Evolutionary conservation across 1,284 basidiomycete species (phyloP).

Genomic region (Sporisorium exsertum): DNA sequence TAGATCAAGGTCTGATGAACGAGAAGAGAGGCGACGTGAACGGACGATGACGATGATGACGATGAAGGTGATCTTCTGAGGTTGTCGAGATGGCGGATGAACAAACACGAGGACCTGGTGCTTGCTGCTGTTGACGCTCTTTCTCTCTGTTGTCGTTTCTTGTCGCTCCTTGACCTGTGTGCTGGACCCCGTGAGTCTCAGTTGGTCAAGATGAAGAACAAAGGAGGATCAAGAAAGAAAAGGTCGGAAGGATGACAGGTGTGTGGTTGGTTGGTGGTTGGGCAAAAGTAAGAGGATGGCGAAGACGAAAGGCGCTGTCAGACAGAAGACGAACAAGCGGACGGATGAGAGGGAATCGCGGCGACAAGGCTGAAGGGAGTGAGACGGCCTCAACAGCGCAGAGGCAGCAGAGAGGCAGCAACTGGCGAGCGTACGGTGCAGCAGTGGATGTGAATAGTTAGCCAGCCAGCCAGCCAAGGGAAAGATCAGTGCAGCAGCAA

Average conservation of each 20-base stretch:
- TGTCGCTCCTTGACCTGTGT: constrained; percentile 10
- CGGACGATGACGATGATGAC: not conserved
- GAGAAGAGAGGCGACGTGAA: not conserved
- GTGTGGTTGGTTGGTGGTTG: constrained; percentile 5
- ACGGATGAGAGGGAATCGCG: constrained; percentile 11
- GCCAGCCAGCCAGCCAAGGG: not conserved
- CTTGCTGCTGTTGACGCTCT: constrained; percentile 7
- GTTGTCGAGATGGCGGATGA: constrained; percentile 2
- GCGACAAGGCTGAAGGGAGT: constrained; percentile 1
- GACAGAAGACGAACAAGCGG: constrained; percentile 15
- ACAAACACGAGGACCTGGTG: not conserved
- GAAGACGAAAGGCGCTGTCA: constrained; percentile 15
- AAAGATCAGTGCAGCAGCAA: not conserved
- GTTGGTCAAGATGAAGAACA: constrained; percentile 2
- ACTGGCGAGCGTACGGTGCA: not conserved
- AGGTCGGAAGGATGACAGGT: constrained; percentile 9
- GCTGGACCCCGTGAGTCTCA: constrained; percentile 12
- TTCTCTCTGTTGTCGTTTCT: constrained; percentile 1
- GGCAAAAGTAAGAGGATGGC: constrained; percentile 13
- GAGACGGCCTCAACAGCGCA: not conserved
- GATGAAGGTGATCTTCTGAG: not conserved
- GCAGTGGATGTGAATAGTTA: not conserved
- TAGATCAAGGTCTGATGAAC: constrained; percentile 4
- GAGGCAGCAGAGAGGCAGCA: constrained; percentile 1
- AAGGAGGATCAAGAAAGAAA: not conserved